phyloP scores from a whole-genome alignment of 2,329 filamentous ascomycete species.

The Colletotrichum gloeosporioides region DNA sequence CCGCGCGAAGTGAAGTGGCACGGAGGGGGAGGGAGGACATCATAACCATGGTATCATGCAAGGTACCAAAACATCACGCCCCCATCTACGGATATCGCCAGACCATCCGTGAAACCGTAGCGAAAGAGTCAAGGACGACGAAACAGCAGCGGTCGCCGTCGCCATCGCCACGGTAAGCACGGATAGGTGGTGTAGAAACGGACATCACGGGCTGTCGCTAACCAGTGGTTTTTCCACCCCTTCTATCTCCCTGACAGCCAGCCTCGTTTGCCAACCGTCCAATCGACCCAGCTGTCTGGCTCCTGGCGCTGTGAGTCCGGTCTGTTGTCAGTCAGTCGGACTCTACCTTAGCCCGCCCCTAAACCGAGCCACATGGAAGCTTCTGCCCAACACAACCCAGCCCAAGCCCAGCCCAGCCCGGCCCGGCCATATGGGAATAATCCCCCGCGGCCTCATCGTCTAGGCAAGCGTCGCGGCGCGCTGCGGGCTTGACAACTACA shows the following conservation, averaged over 20 bases:
- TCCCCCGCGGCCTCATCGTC: neutral
- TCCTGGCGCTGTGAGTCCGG: neutral
- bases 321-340: neutral
- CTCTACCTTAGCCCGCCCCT: neutral
- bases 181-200: neutral
- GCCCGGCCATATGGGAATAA: neutral
- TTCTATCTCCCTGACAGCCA: neutral
- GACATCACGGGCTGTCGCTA: neutral
- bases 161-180: neutral
- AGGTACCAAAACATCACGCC: neutral
- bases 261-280: neutral
- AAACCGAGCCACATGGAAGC: neutral
- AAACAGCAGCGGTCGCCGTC: neutral
- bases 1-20: neutral
- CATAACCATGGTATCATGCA: neutral
- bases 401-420: neutral
- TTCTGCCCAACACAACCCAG: neutral
- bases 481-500: neutral
- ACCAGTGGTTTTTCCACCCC: neutral
- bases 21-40: neutral
- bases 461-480: neutral
- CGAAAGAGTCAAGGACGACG: neutral
- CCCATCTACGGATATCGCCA: neutral
- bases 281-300: neutral
- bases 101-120: neutral